Evolutionary conservation across 1,284 basidiomycete genomes (phyloP).

Genomic region (Irpex sp.): DNA sequence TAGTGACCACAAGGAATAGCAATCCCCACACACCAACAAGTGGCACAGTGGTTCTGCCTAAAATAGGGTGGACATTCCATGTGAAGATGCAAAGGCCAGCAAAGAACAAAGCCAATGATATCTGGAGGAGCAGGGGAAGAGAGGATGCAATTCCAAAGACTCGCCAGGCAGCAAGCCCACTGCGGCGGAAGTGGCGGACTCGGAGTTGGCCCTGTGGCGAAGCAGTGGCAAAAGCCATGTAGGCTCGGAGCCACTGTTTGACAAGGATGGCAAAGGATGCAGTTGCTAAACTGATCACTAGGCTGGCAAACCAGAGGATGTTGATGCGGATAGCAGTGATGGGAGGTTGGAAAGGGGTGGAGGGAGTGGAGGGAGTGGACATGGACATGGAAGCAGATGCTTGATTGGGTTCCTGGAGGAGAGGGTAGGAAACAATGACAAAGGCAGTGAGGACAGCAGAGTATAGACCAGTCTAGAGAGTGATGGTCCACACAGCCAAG

Average conservation of each 20-base stretch:
- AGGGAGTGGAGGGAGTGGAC: background rate
- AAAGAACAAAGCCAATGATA: constrained; percentile 12
- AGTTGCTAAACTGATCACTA: constrained; percentile 11
- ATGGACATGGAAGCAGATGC: background rate
- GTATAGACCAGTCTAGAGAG: constrained; percentile 10
- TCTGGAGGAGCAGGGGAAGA: constrained; percentile 13
- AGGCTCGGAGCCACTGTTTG: constrained; percentile 14
- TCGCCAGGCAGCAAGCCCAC: constrained; percentile 3
- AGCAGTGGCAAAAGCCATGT: background rate
- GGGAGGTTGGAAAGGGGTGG: background rate
- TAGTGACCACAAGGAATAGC: background rate
- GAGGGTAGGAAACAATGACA: constrained; percentile 9
- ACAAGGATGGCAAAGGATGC: constrained; percentile 13
- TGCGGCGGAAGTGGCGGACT: constrained; percentile 5
- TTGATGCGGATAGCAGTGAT: constrained; percentile 2
- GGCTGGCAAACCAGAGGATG: constrained; percentile 11
- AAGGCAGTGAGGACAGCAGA: constrained; percentile 15
- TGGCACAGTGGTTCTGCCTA: background rate
- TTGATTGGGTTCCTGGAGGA: too few species aligned
- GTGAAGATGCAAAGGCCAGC: constrained; percentile 12
- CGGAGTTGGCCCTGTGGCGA: constrained; percentile 1
- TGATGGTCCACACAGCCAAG: too few species aligned
- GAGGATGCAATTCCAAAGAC: constrained; percentile 10
- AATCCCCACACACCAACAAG: background rate
- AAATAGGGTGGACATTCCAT: constrained; percentile 1